Conservation (phyloP, 164 flowering plant species). For the Sextonia rubra region DNA sequence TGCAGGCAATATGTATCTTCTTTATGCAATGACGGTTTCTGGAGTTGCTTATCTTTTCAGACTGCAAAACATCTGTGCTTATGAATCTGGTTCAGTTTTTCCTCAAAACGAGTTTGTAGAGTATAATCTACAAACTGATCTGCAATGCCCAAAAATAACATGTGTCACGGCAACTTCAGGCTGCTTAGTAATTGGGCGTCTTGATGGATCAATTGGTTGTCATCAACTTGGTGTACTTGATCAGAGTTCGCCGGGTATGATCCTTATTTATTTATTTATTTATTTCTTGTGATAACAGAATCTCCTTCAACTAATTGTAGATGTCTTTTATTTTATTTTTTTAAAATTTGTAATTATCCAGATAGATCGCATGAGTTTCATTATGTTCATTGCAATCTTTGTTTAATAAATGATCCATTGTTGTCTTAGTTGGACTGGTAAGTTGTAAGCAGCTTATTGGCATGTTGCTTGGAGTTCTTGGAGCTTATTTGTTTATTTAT, state of each 20-base stretch:
- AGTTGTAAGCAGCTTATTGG: not conserved
- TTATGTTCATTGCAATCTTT: not conserved
- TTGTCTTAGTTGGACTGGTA: not conserved
- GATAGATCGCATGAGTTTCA: not conserved
- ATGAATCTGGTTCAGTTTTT: conserved; percentile 40
- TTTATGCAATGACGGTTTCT: conserved; percentile 53
- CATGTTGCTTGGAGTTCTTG: not conserved
- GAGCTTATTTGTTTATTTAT: not conserved
- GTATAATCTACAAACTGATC: conserved; percentile 29
- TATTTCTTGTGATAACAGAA: not conserved
- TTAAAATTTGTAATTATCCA: not conserved
- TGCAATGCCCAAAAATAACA: conserved; percentile 34
- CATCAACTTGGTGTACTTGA: conserved; percentile 52
- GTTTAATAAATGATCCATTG: not conserved
- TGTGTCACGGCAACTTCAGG: conserved; percentile 51
- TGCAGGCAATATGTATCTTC: conserved; percentile 27
- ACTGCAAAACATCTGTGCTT: conserved; percentile 31
- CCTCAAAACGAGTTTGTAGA: conserved; percentile 39
- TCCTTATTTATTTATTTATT: not conserved
- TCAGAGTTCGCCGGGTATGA: conserved; percentile 47
- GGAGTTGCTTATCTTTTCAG: conserved; percentile 62
- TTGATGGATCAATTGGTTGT: conserved; percentile 63
- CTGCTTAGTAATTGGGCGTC: conserved; percentile 52
- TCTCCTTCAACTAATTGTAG: not conserved
- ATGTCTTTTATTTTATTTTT: not conserved